Base-by-base conservation (phyloP, 495 filamentous ascomycete species). In the Penicillium roqueforti region DNA sequence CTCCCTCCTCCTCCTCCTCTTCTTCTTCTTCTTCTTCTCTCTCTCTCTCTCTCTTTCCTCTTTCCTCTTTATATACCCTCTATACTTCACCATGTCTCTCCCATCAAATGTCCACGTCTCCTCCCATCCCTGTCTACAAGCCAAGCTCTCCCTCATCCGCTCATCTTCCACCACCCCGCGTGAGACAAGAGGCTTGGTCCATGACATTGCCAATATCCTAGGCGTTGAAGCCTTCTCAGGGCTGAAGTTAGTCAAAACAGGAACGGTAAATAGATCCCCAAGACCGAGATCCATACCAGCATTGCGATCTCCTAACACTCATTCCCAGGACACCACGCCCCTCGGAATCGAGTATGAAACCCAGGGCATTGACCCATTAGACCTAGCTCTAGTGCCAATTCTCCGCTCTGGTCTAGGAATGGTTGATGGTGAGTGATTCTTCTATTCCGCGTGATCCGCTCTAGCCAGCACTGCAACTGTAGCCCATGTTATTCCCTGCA, bases 91-190 rank as follows among this genome's bases (percentile, higher is more conserved):
- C 41, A 72, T 72, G 69, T 38, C 65, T 31, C 58, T 69, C 32
- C 67, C 69, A 16, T 26, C 60, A 3, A 74, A 68, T 66, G 84
- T 93, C 47, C 89, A 92, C 68, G 72, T 95, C 69, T 96, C 90
- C 18, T 76, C 73, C 22, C 92, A 97, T 63, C 92, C 92, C 22
- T 95, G 90, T 67, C 79, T 96, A 11, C 74, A 82, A 47, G 87
- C 88, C 56, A 97, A 97, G 76, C 85, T 97, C 60, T 90, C 87
- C 34, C 88, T 91, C 69, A 85, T 97, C 13, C 85, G 92, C 42
- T 93, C 88, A 19, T 69, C 79, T 25, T 74, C 68, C 37, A 85
- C 90, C 42, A 80, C 79, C 39, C 78, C 90, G 1, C 75, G 82
- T 42, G 89, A 96, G 51, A 91, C 89, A 61, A 90, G 92, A 70